Percentiles rank a stretch among this genome's conserved stretches.
These are phyloP conservation scores for Xylaria sp. DNA, from an alignment of 495 filamentous ascomycete species.

Conservation along the genomic window DNA sequence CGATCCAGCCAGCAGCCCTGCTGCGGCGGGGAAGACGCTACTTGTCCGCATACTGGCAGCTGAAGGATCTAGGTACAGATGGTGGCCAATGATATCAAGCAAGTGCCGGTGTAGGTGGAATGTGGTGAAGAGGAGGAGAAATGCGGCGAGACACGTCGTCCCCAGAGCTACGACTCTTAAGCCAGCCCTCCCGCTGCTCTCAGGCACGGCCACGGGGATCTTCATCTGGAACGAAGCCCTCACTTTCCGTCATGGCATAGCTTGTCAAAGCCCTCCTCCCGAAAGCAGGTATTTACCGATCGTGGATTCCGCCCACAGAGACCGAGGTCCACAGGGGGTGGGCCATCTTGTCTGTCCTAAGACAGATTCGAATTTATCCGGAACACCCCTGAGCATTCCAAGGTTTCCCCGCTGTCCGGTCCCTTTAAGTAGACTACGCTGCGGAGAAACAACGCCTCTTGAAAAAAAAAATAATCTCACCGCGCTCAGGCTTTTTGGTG, in stretches of 20 bases:
- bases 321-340: no score
- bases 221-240: slow-evolving; percentile 19
- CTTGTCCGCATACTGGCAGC: slow-evolving; percentile 37
- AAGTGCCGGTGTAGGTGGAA: slow-evolving; percentile 19
- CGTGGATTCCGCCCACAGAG: slow-evolving; percentile 3
- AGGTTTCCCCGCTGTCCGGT: slow-evolving; percentile 18
- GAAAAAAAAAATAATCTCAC: slow-evolving; percentile 1
- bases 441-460: slow-evolving; percentile 8
- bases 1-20: slow-evolving; percentile 41
- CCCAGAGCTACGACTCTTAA: slow-evolving; percentile 28
- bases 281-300: neutral
- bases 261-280: neutral
- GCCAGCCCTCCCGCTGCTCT: neutral
- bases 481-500: slow-evolving; percentile 7
- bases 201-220: neutral
- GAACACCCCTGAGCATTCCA: slow-evolving; percentile 17
- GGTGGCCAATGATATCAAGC: slow-evolving; percentile 25
- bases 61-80: slow-evolving; percentile 27
- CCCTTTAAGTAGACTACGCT: neutral
- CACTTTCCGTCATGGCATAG: slow-evolving; percentile 24
- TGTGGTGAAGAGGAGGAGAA: slow-evolving; percentile 32
- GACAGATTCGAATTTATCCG: slow-evolving; percentile 21
- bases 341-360: slow-evolving; percentile 9
- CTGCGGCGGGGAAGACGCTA: slow-evolving; percentile 38
- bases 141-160: slow-evolving; percentile 34